Conservation (phyloP, 2,329 filamentous ascomycete species). For the Colletotrichum eleusines region DNA sequence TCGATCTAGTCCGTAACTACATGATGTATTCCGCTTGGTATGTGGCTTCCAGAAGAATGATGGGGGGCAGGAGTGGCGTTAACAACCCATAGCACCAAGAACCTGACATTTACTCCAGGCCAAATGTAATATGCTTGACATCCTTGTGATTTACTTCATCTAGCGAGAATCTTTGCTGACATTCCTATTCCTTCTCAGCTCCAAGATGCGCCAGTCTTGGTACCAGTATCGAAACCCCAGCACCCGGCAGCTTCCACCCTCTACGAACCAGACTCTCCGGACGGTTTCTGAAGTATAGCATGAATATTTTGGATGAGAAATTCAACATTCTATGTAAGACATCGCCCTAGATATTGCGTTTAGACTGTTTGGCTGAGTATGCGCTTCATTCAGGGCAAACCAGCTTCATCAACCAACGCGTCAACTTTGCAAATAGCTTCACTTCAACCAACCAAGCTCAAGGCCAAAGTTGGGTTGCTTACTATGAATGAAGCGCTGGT, state of each 20-base stretch:
- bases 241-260: not conserved
- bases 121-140: not conserved
- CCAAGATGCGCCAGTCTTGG: slow-evolving; percentile 11
- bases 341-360: too few relatives aligned
- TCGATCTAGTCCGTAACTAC: slow-evolving; percentile 5
- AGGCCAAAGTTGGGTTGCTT: too few relatives aligned
- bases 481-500: too few relatives aligned
- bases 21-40: slow-evolving; percentile 16
- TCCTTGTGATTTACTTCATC: accelerated
- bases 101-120: slow-evolving; percentile 3
- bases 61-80: not conserved
- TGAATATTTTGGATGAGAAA: too few relatives aligned
- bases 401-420: too few relatives aligned
- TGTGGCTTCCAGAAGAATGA: too few relatives aligned
- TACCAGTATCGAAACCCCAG: slow-evolving; percentile 1
- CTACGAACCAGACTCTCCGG: not conserved
- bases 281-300: not conserved
- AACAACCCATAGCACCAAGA: not conserved
- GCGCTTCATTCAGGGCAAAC: too few relatives aligned
- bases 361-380: too few relatives aligned
- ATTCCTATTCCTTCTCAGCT: not conserved
- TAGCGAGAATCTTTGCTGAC: not conserved
- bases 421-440: too few relatives aligned
- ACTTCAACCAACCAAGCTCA: too few relatives aligned
- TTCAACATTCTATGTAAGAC: too few relatives aligned